Base-by-base conservation (phyloP, 306 rosid species). In the Pachyrhizus erosus region DNA sequence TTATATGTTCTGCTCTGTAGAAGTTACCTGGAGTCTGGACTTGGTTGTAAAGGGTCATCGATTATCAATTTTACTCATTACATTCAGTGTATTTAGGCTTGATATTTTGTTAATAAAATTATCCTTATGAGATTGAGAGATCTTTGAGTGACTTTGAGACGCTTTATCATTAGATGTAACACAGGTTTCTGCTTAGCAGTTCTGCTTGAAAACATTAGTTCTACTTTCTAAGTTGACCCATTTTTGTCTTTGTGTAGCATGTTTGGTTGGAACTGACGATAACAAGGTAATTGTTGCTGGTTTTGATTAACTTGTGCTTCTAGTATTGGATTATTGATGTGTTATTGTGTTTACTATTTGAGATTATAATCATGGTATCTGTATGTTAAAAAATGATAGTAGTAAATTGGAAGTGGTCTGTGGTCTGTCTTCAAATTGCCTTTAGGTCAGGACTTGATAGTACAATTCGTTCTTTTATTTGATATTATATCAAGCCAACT, bases 131-230 rank as follows among this genome's bases (percentile, higher is more conserved):
- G 34, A 40, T 11, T 65, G 26, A 70, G 33, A 43, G 4, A 76
- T n/a, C 18, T 61, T 65, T 14, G 7, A 21, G 39, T 9, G 9
- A 2, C 33, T 31, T 20, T 31, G 58, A 54, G 37, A 29, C 2
- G 17, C 48, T 29, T 8, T 40, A 21, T 14, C 31, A 18, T 46
- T 6, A 58, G 20, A 58, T 60, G 43, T 18, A 43, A 26, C 45
- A 61, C 4, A 12, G 33, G 39, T 60, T 80, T 71, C 17, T 52
- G 69, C 52, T 71, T 17, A 72, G 68, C 15, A 81, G n/a, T 23
- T 57, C 57, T 73, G 57, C 66, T 45, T 72, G 66, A 46, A 80
- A 72, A 46, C 73, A 15, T 72, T 65, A 43, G 78, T 58, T 66
- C 7, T 55, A 27, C 39, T 26, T 37, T 5, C 18, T 65, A 34